A percentile compares a stretch with the other conserved stretches of the same genome.
These are phyloP conservation scores for Dactylellina drechsleri DNA, from an alignment of 2,329 filamentous ascomycete species.

Conservation along the genomic window DNA sequence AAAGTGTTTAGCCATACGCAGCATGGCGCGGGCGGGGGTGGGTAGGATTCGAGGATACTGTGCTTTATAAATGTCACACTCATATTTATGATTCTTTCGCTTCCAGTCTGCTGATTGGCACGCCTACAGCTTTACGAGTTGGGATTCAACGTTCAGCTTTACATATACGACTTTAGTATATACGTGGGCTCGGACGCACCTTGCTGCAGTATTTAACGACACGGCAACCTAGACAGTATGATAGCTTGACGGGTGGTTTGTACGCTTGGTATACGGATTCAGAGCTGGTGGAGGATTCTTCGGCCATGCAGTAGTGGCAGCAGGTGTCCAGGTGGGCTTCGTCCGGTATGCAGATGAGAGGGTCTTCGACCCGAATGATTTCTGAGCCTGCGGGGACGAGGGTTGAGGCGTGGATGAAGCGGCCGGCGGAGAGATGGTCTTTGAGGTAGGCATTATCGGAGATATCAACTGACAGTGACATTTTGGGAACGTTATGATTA, in stretches of 20 bases:
- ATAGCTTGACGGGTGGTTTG: constrained; percentile 61
- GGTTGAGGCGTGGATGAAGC: constrained; percentile 68
- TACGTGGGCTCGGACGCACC: constrained; percentile 61
- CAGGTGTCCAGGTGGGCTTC: constrained; percentile 66
- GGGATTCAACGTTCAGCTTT: constrained; percentile 27
- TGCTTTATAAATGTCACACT: constrained; percentile 68
- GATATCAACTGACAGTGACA: constrained; percentile 30
- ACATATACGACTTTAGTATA: neutral
- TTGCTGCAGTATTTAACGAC: constrained; percentile 71
- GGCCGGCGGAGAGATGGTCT: constrained; percentile 61
- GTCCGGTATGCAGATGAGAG: constrained; percentile 69
- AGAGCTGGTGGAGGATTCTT: constrained; percentile 51
- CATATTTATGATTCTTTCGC: constrained; percentile 68
- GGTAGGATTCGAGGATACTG: constrained; percentile 66
- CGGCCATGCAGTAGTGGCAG: constrained; percentile 70
- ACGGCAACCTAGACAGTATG: constrained; percentile 69
- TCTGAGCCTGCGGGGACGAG: constrained; percentile 65
- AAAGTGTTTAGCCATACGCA: constrained; percentile 65
- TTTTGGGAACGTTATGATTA: no score
- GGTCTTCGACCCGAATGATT: constrained; percentile 66
- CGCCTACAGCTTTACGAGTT: constrained; percentile 61
- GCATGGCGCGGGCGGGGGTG: constrained; percentile 67
- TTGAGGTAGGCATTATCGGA: constrained; percentile 41
- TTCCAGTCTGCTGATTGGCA: constrained; percentile 72
- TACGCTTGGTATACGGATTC: constrained; percentile 41